phyloP scores from a whole-genome alignment of 2,329 filamentous ascomycete genomes.

The Monilinia fructicola region DNA sequence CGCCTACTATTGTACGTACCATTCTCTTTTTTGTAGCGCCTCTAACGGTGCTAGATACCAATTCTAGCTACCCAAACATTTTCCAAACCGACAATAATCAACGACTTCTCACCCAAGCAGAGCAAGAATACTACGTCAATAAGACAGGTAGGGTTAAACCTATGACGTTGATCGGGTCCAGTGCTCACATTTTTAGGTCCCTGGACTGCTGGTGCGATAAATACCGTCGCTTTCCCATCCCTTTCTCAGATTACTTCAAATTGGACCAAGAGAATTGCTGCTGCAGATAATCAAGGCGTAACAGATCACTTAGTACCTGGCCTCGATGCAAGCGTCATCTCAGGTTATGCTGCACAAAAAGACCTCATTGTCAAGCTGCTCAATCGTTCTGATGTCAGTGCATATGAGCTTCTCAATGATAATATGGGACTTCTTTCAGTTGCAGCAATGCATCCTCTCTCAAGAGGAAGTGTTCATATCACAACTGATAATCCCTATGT shows the following conservation, averaged over 20 bases:
- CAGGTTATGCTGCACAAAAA: constrained; percentile 33
- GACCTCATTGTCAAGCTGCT: constrained; percentile 28
- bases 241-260: constrained; percentile 31
- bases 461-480: constrained; percentile 59
- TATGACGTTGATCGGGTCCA: neutral
- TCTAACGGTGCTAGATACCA: constrained; percentile 30
- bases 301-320: constrained; percentile 29
- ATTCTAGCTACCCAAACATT: constrained; percentile 31
- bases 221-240: constrained; percentile 36
- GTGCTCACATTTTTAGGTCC: constrained; percentile 13
- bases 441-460: constrained; percentile 52
- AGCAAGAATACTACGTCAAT: constrained; percentile 35
- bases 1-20: constrained; percentile 33
- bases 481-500: constrained; percentile 43
- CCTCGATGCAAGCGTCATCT: constrained; percentile 31
- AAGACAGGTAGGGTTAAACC: constrained; percentile 30
- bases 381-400: constrained; percentile 29
- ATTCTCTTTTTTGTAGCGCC: no score
- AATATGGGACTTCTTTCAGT: constrained; percentile 34
- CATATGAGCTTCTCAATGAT: constrained; percentile 34
- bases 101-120: constrained; percentile 25
- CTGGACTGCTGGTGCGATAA: constrained; percentile 35
- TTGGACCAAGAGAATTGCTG: constrained; percentile 29
- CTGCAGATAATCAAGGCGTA: constrained; percentile 29
- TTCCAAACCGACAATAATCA: constrained; percentile 29